Percentiles rank a stretch among this genome's conserved stretches.
Conservation (phyloP, 1,284 basidiomycete genomes). For the Cutaneotrichosporon dermatis region DNA sequence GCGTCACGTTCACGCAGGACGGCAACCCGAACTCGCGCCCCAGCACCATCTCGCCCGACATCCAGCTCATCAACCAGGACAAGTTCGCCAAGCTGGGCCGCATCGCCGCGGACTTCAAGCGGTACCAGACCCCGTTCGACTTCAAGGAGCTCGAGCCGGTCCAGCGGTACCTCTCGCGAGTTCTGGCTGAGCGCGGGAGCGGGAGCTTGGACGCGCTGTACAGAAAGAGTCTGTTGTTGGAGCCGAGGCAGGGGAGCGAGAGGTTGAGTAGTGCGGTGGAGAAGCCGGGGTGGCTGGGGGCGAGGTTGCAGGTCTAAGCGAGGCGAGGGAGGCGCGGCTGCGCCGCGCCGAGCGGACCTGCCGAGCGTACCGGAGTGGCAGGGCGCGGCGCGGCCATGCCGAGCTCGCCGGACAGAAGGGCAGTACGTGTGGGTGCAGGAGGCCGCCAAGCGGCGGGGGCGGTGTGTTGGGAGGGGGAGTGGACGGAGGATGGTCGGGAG, state of each 20-base stretch:
- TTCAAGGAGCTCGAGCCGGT: constrained; percentile 46
- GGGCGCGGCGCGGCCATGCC: too few species aligned
- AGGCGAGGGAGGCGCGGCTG: too few species aligned
- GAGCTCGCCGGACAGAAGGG: too few species aligned
- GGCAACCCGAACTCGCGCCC: constrained; percentile 83
- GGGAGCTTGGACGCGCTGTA: constrained; percentile 47
- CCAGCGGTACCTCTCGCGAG: constrained; percentile 39
- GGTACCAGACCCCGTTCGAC: constrained; percentile 65
- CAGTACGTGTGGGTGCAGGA: too few species aligned
- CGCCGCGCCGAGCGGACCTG: too few species aligned
- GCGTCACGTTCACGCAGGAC: constrained; percentile 88
- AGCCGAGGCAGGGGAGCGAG: constrained; percentile 44
- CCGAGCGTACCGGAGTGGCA: too few species aligned
- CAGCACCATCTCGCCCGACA: constrained; percentile 68
- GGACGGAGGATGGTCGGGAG: too few species aligned
- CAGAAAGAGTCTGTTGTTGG: constrained; percentile 47
- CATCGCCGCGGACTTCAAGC: constrained; percentile 87
- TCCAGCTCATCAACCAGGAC: constrained; percentile 90
- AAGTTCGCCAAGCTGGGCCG: constrained; percentile 86
- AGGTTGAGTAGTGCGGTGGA: constrained; percentile 35
- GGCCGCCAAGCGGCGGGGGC: too few species aligned
- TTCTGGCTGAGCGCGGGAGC: constrained; percentile 46
- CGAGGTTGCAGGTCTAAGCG: constrained; percentile 4
- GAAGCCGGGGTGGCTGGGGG: constrained; percentile 38
- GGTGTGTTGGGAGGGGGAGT: too few species aligned